Evolutionary conservation across 148 eudicot genomes (phyloP).

Genomic region (Silene conica): DNA sequence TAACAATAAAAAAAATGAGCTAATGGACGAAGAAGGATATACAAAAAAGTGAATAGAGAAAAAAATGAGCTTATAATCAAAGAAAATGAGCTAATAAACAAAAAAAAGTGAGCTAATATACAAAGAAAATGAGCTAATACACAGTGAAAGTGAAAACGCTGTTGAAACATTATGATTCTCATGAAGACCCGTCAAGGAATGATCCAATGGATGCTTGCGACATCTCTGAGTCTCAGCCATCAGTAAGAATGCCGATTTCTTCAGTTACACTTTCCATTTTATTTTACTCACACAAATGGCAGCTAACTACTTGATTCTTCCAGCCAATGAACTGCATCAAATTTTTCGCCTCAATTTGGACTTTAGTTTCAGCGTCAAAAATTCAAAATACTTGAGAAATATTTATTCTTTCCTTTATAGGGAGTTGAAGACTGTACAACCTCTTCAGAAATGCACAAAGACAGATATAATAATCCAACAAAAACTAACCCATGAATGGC

Average conservation of each 20-base stretch:
- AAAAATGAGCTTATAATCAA: too few relatives aligned
- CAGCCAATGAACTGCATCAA: conserved; percentile 2
- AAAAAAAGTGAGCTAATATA: too few relatives aligned
- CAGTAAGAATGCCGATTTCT: conserved; percentile 28
- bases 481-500: conserved; percentile 14
- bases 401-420: conserved; percentile 14
- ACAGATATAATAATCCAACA: conserved; percentile 16
- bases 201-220: conserved; percentile 20
- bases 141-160: too few relatives aligned
- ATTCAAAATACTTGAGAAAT: conserved; percentile 20
- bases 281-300: not conserved
- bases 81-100: too few relatives aligned
- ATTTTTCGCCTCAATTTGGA: conserved; percentile 10
- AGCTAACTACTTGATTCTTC: not conserved
- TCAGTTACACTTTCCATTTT: conserved; percentile 6
- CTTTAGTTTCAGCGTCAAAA: not conserved
- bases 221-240: conserved; percentile 22
- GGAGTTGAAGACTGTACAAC: conserved; percentile 13
- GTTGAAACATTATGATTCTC: conserved; percentile 20
- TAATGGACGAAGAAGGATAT: too few relatives aligned
- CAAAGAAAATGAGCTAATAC: too few relatives aligned
- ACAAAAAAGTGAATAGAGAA: too few relatives aligned
- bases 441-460: conserved; percentile 21
- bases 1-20: too few relatives aligned
- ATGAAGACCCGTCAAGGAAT: conserved; percentile 16